Evolutionary conservation across 495 filamentous ascomycete species (phyloP).

Genomic region (Hypoxylon lienhwacheense): DNA sequence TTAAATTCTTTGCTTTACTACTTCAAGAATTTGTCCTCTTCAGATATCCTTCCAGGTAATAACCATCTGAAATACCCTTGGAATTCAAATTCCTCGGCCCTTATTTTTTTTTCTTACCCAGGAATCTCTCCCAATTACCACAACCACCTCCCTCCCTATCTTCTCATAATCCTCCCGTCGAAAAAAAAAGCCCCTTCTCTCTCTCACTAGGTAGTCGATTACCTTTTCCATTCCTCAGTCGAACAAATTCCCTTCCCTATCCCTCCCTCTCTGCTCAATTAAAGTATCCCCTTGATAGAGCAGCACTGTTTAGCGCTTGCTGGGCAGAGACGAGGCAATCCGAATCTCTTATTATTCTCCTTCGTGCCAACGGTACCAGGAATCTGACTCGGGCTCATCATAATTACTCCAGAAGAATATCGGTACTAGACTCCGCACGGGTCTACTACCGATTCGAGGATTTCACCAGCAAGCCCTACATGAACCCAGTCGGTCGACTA

Average conservation of each 20-base stretch:
- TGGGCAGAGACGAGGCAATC: conserved; percentile 33
- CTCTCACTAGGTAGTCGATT: conserved; percentile 47
- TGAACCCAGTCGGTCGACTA: conserved; percentile 40
- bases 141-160: conserved; percentile 27
- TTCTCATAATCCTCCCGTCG: conserved; percentile 14
- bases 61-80: conserved; percentile 31
- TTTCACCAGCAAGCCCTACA: conserved; percentile 36
- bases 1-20: conserved; percentile 27
- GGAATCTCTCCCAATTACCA: conserved; percentile 38
- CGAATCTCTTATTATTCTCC: conserved; percentile 28
- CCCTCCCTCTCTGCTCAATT: conserved; percentile 37
- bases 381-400: conserved; percentile 41
- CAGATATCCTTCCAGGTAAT: conserved; percentile 36
- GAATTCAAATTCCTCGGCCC: conserved; percentile 38
- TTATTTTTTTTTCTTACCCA: conserved; percentile 24
- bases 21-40: conserved; percentile 27
- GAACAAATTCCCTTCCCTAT: conserved; percentile 43
- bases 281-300: conserved; percentile 34
- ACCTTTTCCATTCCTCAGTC: conserved; percentile 47
- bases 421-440: conserved; percentile 37
- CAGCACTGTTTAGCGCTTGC: conserved; percentile 37
- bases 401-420: conserved; percentile 37
- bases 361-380: conserved; percentile 39
- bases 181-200: not conserved
- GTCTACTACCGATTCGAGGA: conserved; percentile 42